Base-by-base conservation (phyloP, 2,329 filamentous ascomycete genomes). In the Aureobasidium sp. region DNA sequence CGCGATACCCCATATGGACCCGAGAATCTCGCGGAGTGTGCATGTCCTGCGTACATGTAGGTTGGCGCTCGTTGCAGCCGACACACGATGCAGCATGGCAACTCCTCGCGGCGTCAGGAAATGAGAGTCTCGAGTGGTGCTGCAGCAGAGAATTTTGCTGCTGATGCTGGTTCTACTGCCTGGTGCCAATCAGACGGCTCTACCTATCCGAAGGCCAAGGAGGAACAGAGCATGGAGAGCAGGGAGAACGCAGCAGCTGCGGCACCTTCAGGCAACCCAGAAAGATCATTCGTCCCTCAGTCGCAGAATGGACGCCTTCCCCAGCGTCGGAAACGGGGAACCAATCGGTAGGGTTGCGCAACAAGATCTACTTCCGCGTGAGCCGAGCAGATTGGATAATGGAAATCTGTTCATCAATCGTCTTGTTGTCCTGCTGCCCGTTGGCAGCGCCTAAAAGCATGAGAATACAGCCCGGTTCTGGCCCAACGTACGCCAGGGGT, bases 261-360 rank as follows among this genome's bases (percentile, higher is more conserved):
- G 17, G 17, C 31, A 53, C 29, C 49, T 40, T 52, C 49, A 52
- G 49, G 49, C 49, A 31, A 27, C 14, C 22, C 35, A 44, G 27
- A 44, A 42, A 44, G 19, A 48, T 33, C 27, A 57, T 57, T 57
- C 40, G 39, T 35, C 50, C 37, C 24, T 52, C 49, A 56, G 5
- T 57, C 40, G 39, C 40, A 33, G 27, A 22, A n/a, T 19, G 40
- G 39, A 12, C n/a, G 39, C 40, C 29, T 47, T 47, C 54, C 54
- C 54, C 54, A 42, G 42, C 33, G 45, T 40, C 40, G 45, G 15
- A 50, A 60, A 31, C 14, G 57, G 44, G 33, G 44, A 50, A 33
- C 57, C 57, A 60, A 60, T 60, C 57, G 57, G 57, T 22, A 60
- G 42, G 42, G 57, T 60, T 60, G 57, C 57, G 57, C 37, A 47